Evolutionary conservation across 2,329 filamentous ascomycete genomes (phyloP).

Genomic region (Phyllosticta paracitricarpa): DNA sequence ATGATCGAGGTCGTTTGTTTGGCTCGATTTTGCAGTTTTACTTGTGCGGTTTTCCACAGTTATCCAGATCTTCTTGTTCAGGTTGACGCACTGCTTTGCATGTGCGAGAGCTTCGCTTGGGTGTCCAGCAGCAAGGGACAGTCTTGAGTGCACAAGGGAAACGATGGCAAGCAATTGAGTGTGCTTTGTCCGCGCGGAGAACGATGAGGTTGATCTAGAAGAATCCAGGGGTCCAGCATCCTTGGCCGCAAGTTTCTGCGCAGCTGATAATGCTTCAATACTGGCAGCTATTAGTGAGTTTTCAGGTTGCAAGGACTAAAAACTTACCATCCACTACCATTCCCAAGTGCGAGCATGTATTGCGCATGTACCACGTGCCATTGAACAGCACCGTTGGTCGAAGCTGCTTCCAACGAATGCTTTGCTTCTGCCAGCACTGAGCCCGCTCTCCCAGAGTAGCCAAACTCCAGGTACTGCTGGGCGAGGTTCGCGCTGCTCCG

Average conservation of each 20-base stretch:
- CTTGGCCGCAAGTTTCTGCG: slow-evolving; percentile 20
- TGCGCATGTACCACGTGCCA: slow-evolving; percentile 67
- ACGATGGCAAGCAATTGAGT: slow-evolving; percentile 50
- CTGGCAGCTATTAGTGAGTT: slow-evolving; percentile 16
- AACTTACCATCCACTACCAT: slow-evolving; percentile 48
- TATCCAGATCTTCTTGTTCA: slow-evolving; percentile 43
- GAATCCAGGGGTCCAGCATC: slow-evolving; percentile 22
- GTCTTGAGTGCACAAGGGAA: slow-evolving; percentile 53
- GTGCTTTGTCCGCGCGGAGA: slow-evolving; percentile 25
- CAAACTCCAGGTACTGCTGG: slow-evolving; percentile 48
- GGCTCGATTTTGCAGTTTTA: not conserved
- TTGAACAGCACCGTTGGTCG: slow-evolving; percentile 37
- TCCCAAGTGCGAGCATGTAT: slow-evolving; percentile 59
- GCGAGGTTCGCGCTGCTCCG: slow-evolving; percentile 38
- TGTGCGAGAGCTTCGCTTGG: slow-evolving; percentile 37
- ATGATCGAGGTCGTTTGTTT: slow-evolving; percentile 12
- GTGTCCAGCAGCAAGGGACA: slow-evolving; percentile 49
- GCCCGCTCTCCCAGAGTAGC: slow-evolving; percentile 50
- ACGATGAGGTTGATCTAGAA: slow-evolving; percentile 21
- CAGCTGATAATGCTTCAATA: slow-evolving; percentile 19
- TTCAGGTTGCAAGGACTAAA: not conserved
- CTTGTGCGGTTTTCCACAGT: slow-evolving; percentile 36
- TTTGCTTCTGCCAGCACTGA: slow-evolving; percentile 50
- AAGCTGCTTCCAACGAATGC: slow-evolving; percentile 29
- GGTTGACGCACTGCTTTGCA: slow-evolving; percentile 38